Evolutionary conservation across 257 asterid species (phyloP).

Genomic region (Nicotiana knightiana): DNA sequence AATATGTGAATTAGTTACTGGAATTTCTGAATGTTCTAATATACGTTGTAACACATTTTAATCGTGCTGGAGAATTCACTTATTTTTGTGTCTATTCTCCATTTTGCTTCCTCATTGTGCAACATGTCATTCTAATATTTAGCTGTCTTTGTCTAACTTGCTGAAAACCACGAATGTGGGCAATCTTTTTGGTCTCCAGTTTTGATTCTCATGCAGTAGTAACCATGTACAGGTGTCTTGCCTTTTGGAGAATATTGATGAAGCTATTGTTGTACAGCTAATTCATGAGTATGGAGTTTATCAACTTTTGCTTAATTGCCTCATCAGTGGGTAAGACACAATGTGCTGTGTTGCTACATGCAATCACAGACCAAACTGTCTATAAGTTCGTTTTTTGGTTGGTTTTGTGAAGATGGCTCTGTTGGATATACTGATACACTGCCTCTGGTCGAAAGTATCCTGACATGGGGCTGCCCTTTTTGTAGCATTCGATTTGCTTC

Average conservation of each 20-base stretch:
- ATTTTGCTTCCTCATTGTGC: not conserved
- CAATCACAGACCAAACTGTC: not conserved
- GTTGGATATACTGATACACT: not conserved
- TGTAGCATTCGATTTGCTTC: not conserved
- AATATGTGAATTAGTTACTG: not conserved
- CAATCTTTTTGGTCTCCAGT: not conserved
- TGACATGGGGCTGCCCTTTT: not conserved
- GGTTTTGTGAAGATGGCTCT: not conserved
- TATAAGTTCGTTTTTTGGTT: not conserved
- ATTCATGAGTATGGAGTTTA: constrained; percentile 51
- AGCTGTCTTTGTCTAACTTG: not conserved
- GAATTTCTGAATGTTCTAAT: not conserved
- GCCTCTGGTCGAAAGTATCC: not conserved
- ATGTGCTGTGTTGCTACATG: not conserved
- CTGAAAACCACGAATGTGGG: not conserved
- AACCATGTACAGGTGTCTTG: constrained; percentile 51
- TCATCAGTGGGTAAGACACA: constrained; percentile 65
- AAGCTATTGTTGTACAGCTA: constrained; percentile 42
- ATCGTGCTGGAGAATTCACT: not conserved
- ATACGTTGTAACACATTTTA: not conserved
- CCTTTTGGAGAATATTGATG: constrained; percentile 61
- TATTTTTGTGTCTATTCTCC: not conserved
- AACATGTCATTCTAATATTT: not conserved
- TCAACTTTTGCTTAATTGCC: constrained; percentile 79
- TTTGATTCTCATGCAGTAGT: constrained; percentile 9